Evolutionary conservation across 371 early-diverging fungal species (phyloP).

Genomic region (Mucor racemosus): DNA sequence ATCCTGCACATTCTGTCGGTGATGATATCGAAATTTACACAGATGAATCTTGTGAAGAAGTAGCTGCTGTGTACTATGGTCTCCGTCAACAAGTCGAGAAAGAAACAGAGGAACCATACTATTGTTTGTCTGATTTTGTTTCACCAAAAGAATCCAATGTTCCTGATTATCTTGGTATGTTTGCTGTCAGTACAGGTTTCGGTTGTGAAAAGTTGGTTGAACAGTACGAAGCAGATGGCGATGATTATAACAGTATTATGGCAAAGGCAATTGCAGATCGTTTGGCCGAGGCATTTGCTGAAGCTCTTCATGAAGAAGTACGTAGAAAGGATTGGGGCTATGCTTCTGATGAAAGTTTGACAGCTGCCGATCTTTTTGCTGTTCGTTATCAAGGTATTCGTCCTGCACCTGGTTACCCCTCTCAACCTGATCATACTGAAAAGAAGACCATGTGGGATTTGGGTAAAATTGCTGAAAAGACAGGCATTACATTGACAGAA

Average conservation of each 20-base stretch:
- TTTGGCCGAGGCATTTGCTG: slow-evolving; percentile 91
- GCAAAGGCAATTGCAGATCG: slow-evolving; percentile 93
- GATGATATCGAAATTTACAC: slow-evolving; percentile 86
- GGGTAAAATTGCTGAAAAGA: slow-evolving; percentile 72
- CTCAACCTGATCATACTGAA: slow-evolving; percentile 91
- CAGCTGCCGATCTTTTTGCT: slow-evolving; percentile 79
- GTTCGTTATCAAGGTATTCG: slow-evolving; percentile 93
- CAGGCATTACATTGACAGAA: slow-evolving; percentile 87
- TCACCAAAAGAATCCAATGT: slow-evolving; percentile 78
- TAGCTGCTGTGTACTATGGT: slow-evolving; percentile 78
- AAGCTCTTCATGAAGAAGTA: slow-evolving; percentile 84
- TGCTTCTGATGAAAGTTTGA: slow-evolving; percentile 73
- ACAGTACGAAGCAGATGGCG: slow-evolving; percentile 74
- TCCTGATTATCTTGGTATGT: slow-evolving; percentile 86
- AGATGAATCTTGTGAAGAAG: slow-evolving; percentile 69
- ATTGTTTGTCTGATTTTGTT: slow-evolving; percentile 89
- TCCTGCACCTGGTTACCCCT: slow-evolving; percentile 91
- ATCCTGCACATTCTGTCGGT: slow-evolving; percentile 86
- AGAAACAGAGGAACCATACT: slow-evolving; percentile 79
- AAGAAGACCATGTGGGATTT: slow-evolving; percentile 90
- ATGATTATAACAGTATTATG: slow-evolving; percentile 92
- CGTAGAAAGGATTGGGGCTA: slow-evolving; percentile 90
- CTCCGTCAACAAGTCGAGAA: slow-evolving; percentile 76
- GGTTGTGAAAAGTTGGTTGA: slow-evolving; percentile 83
- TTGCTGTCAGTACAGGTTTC: slow-evolving; percentile 90